phyloP scores from a whole-genome alignment of 768 basidiomycete species.

The Auricularia cornea region DNA sequence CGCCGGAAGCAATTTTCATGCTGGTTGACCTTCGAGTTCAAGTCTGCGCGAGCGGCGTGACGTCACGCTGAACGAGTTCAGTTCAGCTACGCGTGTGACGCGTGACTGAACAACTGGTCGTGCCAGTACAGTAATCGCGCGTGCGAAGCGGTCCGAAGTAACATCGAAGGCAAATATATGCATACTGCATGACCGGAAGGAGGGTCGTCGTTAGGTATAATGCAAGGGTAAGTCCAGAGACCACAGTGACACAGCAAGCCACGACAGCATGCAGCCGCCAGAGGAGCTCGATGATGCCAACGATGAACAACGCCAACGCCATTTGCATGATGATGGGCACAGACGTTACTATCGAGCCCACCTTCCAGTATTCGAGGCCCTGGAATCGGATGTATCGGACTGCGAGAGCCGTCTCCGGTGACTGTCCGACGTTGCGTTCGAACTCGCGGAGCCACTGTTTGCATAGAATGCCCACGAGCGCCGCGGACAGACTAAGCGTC shows the following conservation, averaged over 20 bases:
- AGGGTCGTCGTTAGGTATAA: not conserved
- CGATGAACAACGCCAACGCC: constrained; percentile 13
- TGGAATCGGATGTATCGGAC: constrained; percentile 14
- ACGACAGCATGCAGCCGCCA: not conserved
- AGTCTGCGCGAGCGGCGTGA: too few species aligned
- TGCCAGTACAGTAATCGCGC: too few species aligned
- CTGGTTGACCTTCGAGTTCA: too few species aligned
- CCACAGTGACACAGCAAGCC: not conserved
- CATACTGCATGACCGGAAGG: not conserved
- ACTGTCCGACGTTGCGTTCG: constrained; percentile 5
- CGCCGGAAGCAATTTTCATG: too few species aligned
- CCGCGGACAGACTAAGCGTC: constrained; percentile 14
- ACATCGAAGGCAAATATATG: not conserved
- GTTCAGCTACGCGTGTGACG: too few species aligned
- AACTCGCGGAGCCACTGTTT: constrained; percentile 21
- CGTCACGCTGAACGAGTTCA: too few species aligned
- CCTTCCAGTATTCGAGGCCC: constrained; percentile 15
- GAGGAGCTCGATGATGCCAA: constrained; percentile 12
- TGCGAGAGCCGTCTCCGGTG: not conserved
- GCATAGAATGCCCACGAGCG: constrained; percentile 19
- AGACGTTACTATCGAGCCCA: constrained; percentile 14
- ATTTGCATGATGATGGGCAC: constrained; percentile 16
- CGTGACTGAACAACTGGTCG: too few species aligned
- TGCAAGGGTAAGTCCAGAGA: not conserved
- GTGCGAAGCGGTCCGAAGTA: not conserved